Evolutionary conservation across 345 rosid genomes (phyloP).

Genomic region (Euphorbia peplus): DNA sequence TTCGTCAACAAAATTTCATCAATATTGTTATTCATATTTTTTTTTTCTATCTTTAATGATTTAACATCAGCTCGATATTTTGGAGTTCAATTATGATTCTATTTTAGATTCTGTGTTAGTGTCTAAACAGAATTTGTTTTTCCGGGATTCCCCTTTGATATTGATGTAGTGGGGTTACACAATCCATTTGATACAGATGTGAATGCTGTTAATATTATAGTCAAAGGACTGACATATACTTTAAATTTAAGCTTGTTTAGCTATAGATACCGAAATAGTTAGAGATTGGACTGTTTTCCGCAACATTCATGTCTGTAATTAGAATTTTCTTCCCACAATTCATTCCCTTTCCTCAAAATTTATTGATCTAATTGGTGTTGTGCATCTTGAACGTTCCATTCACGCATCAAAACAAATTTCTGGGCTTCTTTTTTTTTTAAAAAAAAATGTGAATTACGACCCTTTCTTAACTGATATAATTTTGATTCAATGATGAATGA

Average conservation of each 20-base stretch:
- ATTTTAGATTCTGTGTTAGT: background rate
- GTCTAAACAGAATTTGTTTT: too few relatives aligned
- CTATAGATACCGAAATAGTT: background rate
- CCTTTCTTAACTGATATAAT: too few relatives aligned
- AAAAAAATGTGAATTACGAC: too few relatives aligned
- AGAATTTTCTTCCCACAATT: background rate
- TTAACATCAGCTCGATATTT: too few relatives aligned
- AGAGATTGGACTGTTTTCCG: background rate
- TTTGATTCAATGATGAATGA: too few relatives aligned
- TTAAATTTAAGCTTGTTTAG: background rate
- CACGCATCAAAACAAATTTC: too few relatives aligned
- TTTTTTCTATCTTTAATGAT: background rate
- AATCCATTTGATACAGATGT: background rate
- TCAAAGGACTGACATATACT: background rate
- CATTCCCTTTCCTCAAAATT: too few relatives aligned
- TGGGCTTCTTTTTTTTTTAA: too few relatives aligned
- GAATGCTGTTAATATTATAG: background rate
- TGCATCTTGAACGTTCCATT: too few relatives aligned
- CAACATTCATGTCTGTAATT: background rate
- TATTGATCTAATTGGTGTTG: too few relatives aligned
- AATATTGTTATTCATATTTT: background rate
- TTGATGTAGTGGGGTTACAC: background rate
- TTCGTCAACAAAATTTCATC: slow-evolving; percentile 6
- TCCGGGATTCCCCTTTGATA: background rate
- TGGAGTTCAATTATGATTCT: background rate